These are phyloP conservation scores for Ogataea pignaliae DNA, from an alignment of 805 yeast species.

Conservation along the genomic window DNA sequence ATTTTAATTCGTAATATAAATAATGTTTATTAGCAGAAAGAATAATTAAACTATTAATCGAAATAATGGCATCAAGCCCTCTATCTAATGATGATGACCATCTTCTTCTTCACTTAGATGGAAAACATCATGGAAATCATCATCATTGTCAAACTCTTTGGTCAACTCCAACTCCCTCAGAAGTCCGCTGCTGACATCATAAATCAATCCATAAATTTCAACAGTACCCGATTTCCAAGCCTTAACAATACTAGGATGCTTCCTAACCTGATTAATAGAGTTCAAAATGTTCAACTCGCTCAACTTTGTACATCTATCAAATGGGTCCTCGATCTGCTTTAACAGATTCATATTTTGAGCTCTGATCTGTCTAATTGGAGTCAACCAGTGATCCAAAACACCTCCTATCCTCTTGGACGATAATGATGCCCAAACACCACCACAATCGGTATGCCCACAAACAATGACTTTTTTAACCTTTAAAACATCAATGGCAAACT, in stretches of 20 bases:
- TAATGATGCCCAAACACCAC: slow-evolving; percentile 82
- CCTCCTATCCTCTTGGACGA: slow-evolving; percentile 62
- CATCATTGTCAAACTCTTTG: slow-evolving; percentile 18
- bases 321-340: slow-evolving; percentile 44
- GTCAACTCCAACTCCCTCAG: slow-evolving; percentile 35
- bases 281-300: slow-evolving; percentile 72
- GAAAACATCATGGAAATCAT: slow-evolving; percentile 23
- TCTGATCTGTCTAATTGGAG: slow-evolving; percentile 62
- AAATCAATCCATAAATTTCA: slow-evolving; percentile 78
- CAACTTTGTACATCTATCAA: slow-evolving; percentile 53
- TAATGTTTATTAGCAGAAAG: too few relatives aligned
- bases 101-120: slow-evolving; percentile 18
- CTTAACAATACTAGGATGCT: slow-evolving; percentile 62
- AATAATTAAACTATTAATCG: too few relatives aligned
- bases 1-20: neutral
- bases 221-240: slow-evolving; percentile 61
- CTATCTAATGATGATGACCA: slow-evolving; percentile 4
- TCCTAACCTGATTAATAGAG: slow-evolving; percentile 63
- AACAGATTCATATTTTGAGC: slow-evolving; percentile 53
- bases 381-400: slow-evolving; percentile 68
- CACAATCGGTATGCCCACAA: slow-evolving; percentile 95
- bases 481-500: slow-evolving; percentile 81
- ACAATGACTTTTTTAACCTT: slow-evolving; percentile 78
- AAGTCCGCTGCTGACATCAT: slow-evolving; percentile 76
- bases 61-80: too few relatives aligned